Evolutionary conservation across 2,329 filamentous ascomycete species (phyloP).

Genomic region (Calycina marina): DNA sequence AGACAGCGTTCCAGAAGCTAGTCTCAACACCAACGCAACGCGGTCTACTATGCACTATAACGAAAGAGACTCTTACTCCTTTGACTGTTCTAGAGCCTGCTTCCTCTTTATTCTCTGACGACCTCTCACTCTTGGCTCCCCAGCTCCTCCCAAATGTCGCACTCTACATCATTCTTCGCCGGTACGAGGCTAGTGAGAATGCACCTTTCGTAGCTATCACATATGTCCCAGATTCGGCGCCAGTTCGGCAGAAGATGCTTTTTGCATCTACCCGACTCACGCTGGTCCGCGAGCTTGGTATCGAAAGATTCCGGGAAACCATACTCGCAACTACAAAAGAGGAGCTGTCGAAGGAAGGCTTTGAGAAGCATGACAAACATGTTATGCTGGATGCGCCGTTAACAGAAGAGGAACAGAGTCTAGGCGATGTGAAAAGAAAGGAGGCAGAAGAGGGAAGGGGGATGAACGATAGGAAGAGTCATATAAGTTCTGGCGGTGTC

Average conservation of each 20-base stretch:
- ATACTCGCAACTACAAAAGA: slow-evolving; percentile 56
- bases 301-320: slow-evolving; percentile 64
- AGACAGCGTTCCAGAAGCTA: slow-evolving; percentile 56
- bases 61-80: slow-evolving; percentile 52
- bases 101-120: slow-evolving; percentile 42
- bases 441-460: slow-evolving; percentile 62
- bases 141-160: slow-evolving; percentile 50
- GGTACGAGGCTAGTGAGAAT: slow-evolving; percentile 37
- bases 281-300: slow-evolving; percentile 60
- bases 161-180: slow-evolving; percentile 62
- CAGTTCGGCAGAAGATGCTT: slow-evolving; percentile 75
- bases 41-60: slow-evolving; percentile 58
- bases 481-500: slow-evolving; percentile 29
- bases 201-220: slow-evolving; percentile 50
- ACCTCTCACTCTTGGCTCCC: slow-evolving; percentile 46
- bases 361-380: slow-evolving; percentile 59
- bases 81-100: slow-evolving; percentile 37
- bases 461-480: slow-evolving; percentile 40
- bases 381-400: slow-evolving; percentile 49
- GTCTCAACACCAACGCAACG: slow-evolving; percentile 47
- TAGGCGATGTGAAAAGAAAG: slow-evolving; percentile 59
- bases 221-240: slow-evolving; percentile 65
- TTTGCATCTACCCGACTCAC: slow-evolving; percentile 67
- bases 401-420: slow-evolving; percentile 61
- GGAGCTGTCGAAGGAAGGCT: slow-evolving; percentile 56